Evolutionary conservation across 495 filamentous ascomycete genomes (phyloP).

Genomic region (Echria macrotheca): DNA sequence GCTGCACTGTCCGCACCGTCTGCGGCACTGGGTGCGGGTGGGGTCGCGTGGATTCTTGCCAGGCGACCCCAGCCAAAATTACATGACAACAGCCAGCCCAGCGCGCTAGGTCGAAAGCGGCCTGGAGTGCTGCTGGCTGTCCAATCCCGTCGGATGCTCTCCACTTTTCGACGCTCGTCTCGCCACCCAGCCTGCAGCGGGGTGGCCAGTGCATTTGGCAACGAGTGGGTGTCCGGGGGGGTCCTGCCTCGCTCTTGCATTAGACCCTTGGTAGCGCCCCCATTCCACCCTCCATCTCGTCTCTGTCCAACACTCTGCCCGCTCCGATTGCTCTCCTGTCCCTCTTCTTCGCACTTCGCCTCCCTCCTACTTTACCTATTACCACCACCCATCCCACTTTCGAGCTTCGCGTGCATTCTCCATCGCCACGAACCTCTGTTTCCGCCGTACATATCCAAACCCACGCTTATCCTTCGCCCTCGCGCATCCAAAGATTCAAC

Average conservation of each 20-base stretch:
- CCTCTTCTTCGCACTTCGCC: constrained; percentile 27
- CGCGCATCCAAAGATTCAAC: neutral
- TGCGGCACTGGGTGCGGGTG: constrained; percentile 29
- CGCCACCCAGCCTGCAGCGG: constrained; percentile 28
- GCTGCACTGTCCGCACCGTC: constrained; percentile 22
- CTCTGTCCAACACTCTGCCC: constrained; percentile 36
- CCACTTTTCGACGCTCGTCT: constrained; percentile 25
- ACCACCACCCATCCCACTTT: constrained; percentile 21
- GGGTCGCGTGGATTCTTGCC: constrained; percentile 11
- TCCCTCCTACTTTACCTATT: constrained; percentile 30
- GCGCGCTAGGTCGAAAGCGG: constrained; percentile 12
- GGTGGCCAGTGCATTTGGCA: constrained; percentile 31
- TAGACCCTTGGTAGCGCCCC: constrained; percentile 30
- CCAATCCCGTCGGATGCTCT: constrained; percentile 20
- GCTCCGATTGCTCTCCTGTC: constrained; percentile 32
- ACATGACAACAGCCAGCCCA: constrained; percentile 27
- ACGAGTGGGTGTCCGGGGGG: constrained; percentile 25
- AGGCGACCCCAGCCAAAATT: constrained; percentile 33
- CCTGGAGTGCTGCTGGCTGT: constrained; percentile 7
- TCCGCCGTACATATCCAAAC: constrained; percentile 7
- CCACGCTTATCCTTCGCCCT: constrained; percentile 1
- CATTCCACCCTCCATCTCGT: constrained; percentile 10
- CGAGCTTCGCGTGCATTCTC: too few relatives aligned
- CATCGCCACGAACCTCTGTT: constrained; percentile 12
- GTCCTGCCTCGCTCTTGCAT: constrained; percentile 38